phyloP scores from a whole-genome alignment of 2,329 filamentous ascomycete genomes.

The Lojkania enalia region DNA sequence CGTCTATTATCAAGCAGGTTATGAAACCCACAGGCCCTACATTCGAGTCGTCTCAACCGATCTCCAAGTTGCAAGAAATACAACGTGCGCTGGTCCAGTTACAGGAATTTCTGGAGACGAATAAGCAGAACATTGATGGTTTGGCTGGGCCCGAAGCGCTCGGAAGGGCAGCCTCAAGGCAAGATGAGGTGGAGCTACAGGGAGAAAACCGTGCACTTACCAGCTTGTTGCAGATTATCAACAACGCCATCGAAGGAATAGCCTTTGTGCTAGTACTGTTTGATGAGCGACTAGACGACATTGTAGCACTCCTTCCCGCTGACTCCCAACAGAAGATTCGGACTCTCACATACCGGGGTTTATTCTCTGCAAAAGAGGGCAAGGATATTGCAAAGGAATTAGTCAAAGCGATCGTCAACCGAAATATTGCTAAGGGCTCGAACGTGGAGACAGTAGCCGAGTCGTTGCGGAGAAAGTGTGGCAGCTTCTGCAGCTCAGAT shows the following conservation, averaged over 20 bases:
- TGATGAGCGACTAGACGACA: conserved; percentile 89
- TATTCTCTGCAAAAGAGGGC: conserved; percentile 79
- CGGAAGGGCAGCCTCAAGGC: conserved; percentile 74
- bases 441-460: conserved; percentile 98
- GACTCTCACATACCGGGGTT: conserved; percentile 80
- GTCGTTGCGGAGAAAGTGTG: conserved; percentile 86
- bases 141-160: conserved; percentile 87
- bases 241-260: conserved; percentile 92
- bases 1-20: conserved; percentile 66
- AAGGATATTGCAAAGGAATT: conserved; percentile 90
- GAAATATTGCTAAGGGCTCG: conserved; percentile 93
- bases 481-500: conserved; percentile 95
- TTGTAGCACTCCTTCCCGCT: conserved; percentile 75
- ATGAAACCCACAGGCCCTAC: conserved; percentile 61
- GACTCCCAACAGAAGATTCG: conserved; percentile 69
- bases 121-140: conserved; percentile 89
- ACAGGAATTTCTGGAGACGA: conserved; percentile 80
- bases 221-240: conserved; percentile 81
- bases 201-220: conserved; percentile 93
- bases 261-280: conserved; percentile 95
- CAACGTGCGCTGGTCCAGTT: conserved; percentile 81
- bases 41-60: conserved; percentile 68
- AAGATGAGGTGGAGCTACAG: conserved; percentile 89
- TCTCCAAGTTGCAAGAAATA: conserved; percentile 71
- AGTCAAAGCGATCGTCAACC: conserved; percentile 96